Base-by-base conservation (phyloP, 75 land plant genomes). In the Gnetum montanum region DNA sequence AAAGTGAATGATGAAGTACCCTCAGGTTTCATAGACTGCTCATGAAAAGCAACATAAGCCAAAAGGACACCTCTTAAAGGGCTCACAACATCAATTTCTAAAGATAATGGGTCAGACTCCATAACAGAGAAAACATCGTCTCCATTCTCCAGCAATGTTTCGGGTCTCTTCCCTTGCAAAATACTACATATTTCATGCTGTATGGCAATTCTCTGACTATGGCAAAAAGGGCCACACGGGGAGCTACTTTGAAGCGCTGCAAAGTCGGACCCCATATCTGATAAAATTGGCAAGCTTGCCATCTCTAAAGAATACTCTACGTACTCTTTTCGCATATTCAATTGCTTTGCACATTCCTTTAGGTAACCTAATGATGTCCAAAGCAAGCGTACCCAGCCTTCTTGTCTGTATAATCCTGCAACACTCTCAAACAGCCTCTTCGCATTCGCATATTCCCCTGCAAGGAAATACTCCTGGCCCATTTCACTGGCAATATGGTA, bases 231-330 rank as follows among this genome's bases (percentile, higher is more conserved):
- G 33, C 79, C 95, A 38, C 76, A 81, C 35, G 92, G 92, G 16
- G 78, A 70, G 66, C 58, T 66, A 16, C 49, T 43, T 60, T 71
- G 72, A 43, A 31, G 57, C 31, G 60, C 63, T 25, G 19, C 15
- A 35, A 6, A 56, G 4, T 31, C 51, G 40, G 11, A 18, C 23
- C 8, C 63, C 40, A 3, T 2, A 63, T 13, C 63, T 69, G 67
- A 57, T 38, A 47, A 29, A 31, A 77, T 43, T 1, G 98, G 98
- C 66, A 94, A 46, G 29, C 96, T 71, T 58, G 86, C 81, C 86
- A 94, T 96, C 61, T 95, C 99, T 49, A 95, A 76, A 24, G 91
- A 83, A 58, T 81, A 83, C 56, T 90, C 97, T 2, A 84, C 38
- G 49, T 77, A 90, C 22, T 89, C 97, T 54, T 80, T 77, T 33